Base-by-base conservation (phyloP, 805 yeast species). In the Danielia oregonensis region DNA sequence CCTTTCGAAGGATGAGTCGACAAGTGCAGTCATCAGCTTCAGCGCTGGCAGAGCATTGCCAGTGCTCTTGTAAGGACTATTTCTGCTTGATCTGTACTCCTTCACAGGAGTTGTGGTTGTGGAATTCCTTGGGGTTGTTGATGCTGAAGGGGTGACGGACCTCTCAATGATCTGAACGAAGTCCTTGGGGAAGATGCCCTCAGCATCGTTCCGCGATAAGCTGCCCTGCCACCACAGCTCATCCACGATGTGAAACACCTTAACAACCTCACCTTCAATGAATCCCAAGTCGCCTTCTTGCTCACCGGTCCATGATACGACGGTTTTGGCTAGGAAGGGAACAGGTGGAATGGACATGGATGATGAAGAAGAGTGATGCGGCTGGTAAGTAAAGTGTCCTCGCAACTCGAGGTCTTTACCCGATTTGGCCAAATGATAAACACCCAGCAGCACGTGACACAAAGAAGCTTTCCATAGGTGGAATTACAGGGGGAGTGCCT, bases 251-350 rank as follows among this genome's bases (percentile, higher is more conserved):
- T 78, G 70, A 33, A 79, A 74, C 4, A 93, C 95, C 43, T 87
- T 95, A 48, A 93, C 86, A 32, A 86, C 65, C 54, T 93, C 97
- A 32, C 94, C 95, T 61, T 93, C 97, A 14, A 89, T 73, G 55
- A 93, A 93, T 1, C 97, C 97, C 27, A 93, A 68, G 54, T 93
- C 97, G 29, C 85, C 83, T 36, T 80, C 85, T 50, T 84, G 78
- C 51, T 87, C 88, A 11, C 96, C 97, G 14, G 96, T 81, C 96
- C 96, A 89, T 16, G 96, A 86, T 54, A 85, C 91, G 25, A 75
- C 74, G 7, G 98, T 93, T 52, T 76, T 76, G 21, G 82, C 95
- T 52, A 72, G 71, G 58, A 86, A 86, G 4, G 94, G 94, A 12
- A 74, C 65, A 18, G 63, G 61, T 21, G 73, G 74, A 32, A 50